Evolutionary conservation across 1,284 basidiomycete species (phyloP).

Genomic region (Naganishia sp.): DNA sequence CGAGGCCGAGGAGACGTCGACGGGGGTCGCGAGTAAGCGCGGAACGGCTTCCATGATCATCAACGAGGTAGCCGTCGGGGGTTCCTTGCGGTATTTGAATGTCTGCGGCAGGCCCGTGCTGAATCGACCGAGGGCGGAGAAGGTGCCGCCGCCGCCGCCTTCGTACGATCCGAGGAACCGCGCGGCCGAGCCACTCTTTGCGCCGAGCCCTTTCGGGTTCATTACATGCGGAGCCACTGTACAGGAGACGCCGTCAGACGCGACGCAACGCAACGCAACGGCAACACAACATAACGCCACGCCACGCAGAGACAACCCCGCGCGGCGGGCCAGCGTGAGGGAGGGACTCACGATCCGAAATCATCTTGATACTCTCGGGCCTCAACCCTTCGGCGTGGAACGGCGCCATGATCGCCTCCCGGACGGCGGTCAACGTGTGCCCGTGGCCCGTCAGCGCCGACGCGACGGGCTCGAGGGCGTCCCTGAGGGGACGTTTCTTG

Average conservation of each 20-base stretch:
- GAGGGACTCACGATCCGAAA: slow-evolving; percentile 49
- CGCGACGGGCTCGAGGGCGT: slow-evolving; percentile 33
- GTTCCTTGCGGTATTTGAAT: slow-evolving; percentile 22
- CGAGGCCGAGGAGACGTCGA: slow-evolving; percentile 30
- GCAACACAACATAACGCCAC: no score
- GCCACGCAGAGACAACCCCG: no score
- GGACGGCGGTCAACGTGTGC: slow-evolving; percentile 46
- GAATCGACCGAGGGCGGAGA: slow-evolving; percentile 14
- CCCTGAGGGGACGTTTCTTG: slow-evolving; percentile 25
- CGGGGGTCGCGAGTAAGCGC: slow-evolving; percentile 17
- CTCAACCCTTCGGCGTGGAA: slow-evolving; percentile 47
- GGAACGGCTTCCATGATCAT: slow-evolving; percentile 31
- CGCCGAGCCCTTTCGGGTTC: slow-evolving; percentile 76
- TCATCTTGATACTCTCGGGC: slow-evolving; percentile 49
- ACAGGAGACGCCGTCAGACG: slow-evolving; percentile 11
- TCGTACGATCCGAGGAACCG: background rate
- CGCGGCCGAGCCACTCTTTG: slow-evolving; percentile 62
- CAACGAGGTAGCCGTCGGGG: slow-evolving; percentile 64
- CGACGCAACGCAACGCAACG: background rate
- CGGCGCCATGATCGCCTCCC: slow-evolving; percentile 51
- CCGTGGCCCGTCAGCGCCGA: slow-evolving; percentile 28
- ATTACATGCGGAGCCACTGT: slow-evolving; percentile 85
- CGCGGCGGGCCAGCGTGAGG: no score
- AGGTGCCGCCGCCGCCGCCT: background rate
- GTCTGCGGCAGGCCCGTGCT: slow-evolving; percentile 21